These are phyloP conservation scores for Candida ovalis DNA, from an alignment of 805 yeast species.

Conservation along the genomic window DNA sequence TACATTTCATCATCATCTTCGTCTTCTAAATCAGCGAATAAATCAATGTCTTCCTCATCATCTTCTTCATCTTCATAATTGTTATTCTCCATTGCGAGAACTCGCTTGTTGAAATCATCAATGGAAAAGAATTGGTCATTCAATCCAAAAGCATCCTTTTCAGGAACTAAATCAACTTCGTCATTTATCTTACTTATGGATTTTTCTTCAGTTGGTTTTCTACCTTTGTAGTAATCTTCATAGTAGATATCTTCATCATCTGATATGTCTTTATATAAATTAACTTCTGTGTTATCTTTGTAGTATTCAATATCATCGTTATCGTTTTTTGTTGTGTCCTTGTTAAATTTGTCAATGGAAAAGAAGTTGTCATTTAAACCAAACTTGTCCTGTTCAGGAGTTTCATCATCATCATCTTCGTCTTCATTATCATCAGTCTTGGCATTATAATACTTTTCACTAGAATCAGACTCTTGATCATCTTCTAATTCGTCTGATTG, in stretches of 20 bases:
- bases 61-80: conserved; percentile 43
- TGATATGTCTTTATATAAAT: conserved; percentile 15
- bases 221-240: conserved; percentile 10
- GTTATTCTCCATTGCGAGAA: conserved; percentile 57
- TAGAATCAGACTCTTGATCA: conserved; percentile 26
- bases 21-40: conserved; percentile 50
- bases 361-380: conserved; percentile 77
- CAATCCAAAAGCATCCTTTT: conserved; percentile 57
- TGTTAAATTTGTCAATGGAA: conserved; percentile 65
- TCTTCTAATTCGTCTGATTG: conserved; percentile 27
- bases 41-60: conserved; percentile 49
- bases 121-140: conserved; percentile 83
- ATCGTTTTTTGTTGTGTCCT: conserved; percentile 47
- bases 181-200: conserved; percentile 13
- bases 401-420: conserved; percentile 16
- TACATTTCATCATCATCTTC: conserved; percentile 45
- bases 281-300: conserved; percentile 32
- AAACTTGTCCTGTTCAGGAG: conserved; percentile 36
- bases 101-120: conserved; percentile 78
- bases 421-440: conserved; percentile 36
- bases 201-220: conserved; percentile 5
- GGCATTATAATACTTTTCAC: conserved; percentile 18
- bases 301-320: conserved; percentile 37
- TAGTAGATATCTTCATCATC: conserved; percentile 11
- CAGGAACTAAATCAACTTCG: conserved; percentile 24